Percentiles rank a stretch among this genome's conserved stretches.
Evolutionary conservation across 2,329 filamentous ascomycete species (phyloP).

Genomic region (Tolypocladium inflatum): DNA sequence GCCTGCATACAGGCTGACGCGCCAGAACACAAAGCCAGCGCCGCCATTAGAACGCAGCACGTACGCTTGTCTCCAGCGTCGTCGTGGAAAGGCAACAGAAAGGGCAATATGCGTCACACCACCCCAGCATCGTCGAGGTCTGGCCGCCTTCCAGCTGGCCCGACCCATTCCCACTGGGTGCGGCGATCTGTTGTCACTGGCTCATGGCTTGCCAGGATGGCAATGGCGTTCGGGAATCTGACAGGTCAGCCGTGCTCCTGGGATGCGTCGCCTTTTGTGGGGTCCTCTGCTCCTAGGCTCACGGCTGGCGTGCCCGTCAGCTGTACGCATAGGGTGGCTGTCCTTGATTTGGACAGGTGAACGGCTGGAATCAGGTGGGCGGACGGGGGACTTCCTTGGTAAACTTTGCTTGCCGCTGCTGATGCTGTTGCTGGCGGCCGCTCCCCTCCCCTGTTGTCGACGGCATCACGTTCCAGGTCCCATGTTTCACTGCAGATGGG

Average conservation of each 20-base stretch:
- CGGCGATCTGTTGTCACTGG: constrained; percentile 3
- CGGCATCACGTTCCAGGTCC: not conserved
- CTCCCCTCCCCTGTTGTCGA: not conserved
- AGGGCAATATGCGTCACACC: not conserved
- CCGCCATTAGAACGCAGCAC: not conserved
- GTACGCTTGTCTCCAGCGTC: not conserved
- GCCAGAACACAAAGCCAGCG: not conserved
- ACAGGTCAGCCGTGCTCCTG: constrained; percentile 12
- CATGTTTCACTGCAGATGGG: constrained; percentile 2
- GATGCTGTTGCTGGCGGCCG: not conserved
- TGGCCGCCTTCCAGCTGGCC: not conserved
- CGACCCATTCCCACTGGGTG: not conserved
- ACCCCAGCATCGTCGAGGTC: not conserved
- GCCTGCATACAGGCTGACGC: not conserved
- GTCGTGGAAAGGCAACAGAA: not conserved
- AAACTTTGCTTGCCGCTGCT: not conserved
- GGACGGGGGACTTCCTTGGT: not conserved
- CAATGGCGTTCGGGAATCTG: constrained; percentile 12
- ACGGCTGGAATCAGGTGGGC: not conserved
- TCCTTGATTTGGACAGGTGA: not conserved
- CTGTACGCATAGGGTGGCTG: not conserved
- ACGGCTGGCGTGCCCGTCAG: not conserved
- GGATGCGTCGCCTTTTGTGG: constrained; percentile 6
- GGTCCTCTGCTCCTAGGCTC: not conserved
- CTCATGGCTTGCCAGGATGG: constrained; percentile 8